Percentiles rank a stretch among this genome's conserved stretches.
Conservation (phyloP, 208 protist genomes). For the Kentomonas sorsogonicus region DNA sequence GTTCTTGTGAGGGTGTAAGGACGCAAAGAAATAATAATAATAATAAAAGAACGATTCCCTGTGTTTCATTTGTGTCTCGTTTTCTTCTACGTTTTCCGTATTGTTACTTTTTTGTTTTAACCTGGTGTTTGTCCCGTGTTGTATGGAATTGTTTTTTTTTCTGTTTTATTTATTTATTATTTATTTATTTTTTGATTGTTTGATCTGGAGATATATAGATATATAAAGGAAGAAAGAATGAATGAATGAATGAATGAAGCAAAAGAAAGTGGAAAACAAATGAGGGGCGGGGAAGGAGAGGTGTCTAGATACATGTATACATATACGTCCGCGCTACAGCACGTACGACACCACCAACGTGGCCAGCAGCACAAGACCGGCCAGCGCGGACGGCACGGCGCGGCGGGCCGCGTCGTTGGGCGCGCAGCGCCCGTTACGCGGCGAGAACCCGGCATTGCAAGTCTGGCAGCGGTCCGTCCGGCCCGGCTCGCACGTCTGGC, state of each 20-base stretch:
- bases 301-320: neutral
- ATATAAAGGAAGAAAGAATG: slow-evolving; percentile 8
- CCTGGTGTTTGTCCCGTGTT: too few relatives aligned
- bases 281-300: slow-evolving; percentile 7
- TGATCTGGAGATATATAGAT: neutral
- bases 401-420: neutral
- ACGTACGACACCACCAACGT: neutral
- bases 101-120: neutral
- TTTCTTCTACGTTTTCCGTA: too few relatives aligned
- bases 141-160: neutral
- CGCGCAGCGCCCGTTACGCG: neutral
- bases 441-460: neutral
- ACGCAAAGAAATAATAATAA: too few relatives aligned
- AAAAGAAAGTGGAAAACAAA: slow-evolving; percentile 11
- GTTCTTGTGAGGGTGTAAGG: too few relatives aligned
- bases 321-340: neutral
- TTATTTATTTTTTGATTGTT: neutral
- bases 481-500: neutral
- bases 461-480: neutral
- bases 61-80: too few relatives aligned
- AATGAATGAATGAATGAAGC: slow-evolving; percentile 5
- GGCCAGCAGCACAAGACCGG: neutral
- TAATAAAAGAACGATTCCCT: too few relatives aligned
- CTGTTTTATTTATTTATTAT: neutral
- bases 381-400: neutral